phyloP scores from a whole-genome alignment of 768 basidiomycete genomes.

The Paxillus involutus region DNA sequence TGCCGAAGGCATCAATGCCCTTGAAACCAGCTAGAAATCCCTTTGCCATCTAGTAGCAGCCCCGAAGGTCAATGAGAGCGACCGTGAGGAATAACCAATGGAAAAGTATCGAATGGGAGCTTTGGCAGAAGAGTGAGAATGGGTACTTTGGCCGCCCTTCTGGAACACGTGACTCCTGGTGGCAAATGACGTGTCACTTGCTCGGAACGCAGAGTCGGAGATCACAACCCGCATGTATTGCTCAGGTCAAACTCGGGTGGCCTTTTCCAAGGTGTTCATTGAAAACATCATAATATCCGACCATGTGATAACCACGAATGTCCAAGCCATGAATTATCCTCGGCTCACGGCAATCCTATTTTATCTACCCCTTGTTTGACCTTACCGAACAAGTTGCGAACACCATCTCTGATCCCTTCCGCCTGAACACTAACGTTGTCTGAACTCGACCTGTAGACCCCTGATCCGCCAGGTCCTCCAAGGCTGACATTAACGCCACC shows the following conservation, averaged over 20 bases:
- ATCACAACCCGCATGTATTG: too few species aligned
- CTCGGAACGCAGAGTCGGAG: too few species aligned
- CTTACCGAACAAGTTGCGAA: slow-evolving; percentile 83
- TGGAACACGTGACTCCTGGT: slow-evolving; percentile 24
- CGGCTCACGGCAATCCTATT: slow-evolving; percentile 35
- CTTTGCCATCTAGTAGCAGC: slow-evolving; percentile 61
- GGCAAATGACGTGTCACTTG: too few species aligned
- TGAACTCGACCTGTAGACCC: slow-evolving; percentile 80
- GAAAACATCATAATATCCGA: neutral
- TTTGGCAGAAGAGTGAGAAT: neutral
- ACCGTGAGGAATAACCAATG: slow-evolving; percentile 8
- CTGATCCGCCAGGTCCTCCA: slow-evolving; percentile 82
- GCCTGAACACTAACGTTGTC: slow-evolving; percentile 75
- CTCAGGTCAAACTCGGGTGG: neutral
- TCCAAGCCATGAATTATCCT: neutral
- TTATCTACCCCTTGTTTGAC: slow-evolving; percentile 83
- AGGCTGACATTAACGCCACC: slow-evolving; percentile 91
- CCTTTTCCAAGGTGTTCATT: neutral
- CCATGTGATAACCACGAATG: neutral
- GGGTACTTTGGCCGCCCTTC: neutral
- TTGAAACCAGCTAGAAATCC: slow-evolving; percentile 76
- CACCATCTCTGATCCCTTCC: slow-evolving; percentile 87
- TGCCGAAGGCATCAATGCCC: slow-evolving; percentile 98
- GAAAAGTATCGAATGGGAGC: slow-evolving; percentile 8
- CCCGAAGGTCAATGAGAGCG: slow-evolving; percentile 17